These are phyloP conservation scores for Boletus rufocinnamomeus DNA, from an alignment of 768 basidiomycete species.

Conservation along the genomic window DNA sequence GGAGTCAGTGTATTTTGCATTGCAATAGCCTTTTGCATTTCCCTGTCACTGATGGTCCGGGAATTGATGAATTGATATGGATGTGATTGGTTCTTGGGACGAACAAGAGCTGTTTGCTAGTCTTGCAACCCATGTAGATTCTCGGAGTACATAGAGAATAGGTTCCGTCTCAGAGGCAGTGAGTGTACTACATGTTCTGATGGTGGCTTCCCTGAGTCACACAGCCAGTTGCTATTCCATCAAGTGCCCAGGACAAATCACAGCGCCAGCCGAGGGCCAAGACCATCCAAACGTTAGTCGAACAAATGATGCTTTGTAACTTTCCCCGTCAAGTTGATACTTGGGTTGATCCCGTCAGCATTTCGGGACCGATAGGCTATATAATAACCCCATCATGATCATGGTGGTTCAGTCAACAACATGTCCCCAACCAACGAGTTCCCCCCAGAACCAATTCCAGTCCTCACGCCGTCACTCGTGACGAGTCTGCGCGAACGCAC, in stretches of 20 bases:
- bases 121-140: too few relatives aligned
- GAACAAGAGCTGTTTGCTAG: too few relatives aligned
- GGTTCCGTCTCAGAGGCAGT: background rate
- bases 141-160: too few relatives aligned
- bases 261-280: background rate
- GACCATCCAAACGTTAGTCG: background rate
- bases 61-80: too few relatives aligned
- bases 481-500: constrained; percentile 23
- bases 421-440: constrained; percentile 6
- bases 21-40: too few relatives aligned
- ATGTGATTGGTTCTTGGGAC: too few relatives aligned
- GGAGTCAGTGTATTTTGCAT: too few relatives aligned
- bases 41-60: too few relatives aligned
- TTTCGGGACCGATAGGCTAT: background rate
- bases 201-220: background rate
- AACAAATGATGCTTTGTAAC: background rate
- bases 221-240: background rate
- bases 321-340: too few relatives aligned
- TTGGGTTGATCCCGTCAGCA: too few relatives aligned
- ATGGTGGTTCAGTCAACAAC: background rate
- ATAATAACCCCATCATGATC: background rate
- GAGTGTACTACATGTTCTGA: background rate
- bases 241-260: background rate
- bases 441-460: constrained; percentile 17
- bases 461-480: constrained; percentile 16